These are phyloP conservation scores for Emergomyces africanus DNA, from an alignment of 2,329 filamentous ascomycete species.

Conservation along the genomic window DNA sequence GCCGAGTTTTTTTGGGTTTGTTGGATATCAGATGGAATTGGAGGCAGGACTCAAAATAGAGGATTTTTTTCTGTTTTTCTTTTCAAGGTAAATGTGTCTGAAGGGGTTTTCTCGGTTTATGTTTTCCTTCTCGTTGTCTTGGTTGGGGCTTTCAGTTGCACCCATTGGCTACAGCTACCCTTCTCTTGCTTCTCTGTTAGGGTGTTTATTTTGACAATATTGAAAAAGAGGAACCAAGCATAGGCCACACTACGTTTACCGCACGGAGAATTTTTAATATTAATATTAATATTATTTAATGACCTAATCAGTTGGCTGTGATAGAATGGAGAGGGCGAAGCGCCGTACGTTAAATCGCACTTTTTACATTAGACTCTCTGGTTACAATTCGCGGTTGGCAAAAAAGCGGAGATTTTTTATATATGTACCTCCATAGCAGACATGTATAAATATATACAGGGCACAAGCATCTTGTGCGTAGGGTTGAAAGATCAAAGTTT, in stretches of 20 bases:
- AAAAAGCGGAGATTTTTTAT: not conserved
- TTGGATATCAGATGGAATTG: not conserved
- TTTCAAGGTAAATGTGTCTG: too few relatives aligned
- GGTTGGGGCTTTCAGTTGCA: not conserved
- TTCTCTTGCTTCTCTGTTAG: too few relatives aligned
- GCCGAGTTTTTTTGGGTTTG: not conserved
- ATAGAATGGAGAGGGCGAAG: not conserved
- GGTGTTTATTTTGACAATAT: too few relatives aligned
- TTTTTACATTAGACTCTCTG: too few relatives aligned
- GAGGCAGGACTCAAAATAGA: not conserved
- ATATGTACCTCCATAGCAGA: not conserved
- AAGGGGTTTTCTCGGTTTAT: too few relatives aligned
- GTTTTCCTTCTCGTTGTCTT: not conserved
- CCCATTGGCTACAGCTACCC: not conserved
- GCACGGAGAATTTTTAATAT: not conserved
- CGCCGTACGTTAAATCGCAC: too few relatives aligned
- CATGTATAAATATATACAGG: not conserved
- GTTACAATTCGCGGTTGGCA: not conserved
- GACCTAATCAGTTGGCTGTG: not conserved
- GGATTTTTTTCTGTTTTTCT: not conserved
- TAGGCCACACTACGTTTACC: not conserved
- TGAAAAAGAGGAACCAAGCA: too few relatives aligned
- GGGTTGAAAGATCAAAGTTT: constrained; percentile 12
- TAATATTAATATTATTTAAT: too few relatives aligned
- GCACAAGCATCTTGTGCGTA: not conserved